phyloP scores from a whole-genome alignment of 2,329 filamentous ascomycete genomes.

The Trichoderma sp. region DNA sequence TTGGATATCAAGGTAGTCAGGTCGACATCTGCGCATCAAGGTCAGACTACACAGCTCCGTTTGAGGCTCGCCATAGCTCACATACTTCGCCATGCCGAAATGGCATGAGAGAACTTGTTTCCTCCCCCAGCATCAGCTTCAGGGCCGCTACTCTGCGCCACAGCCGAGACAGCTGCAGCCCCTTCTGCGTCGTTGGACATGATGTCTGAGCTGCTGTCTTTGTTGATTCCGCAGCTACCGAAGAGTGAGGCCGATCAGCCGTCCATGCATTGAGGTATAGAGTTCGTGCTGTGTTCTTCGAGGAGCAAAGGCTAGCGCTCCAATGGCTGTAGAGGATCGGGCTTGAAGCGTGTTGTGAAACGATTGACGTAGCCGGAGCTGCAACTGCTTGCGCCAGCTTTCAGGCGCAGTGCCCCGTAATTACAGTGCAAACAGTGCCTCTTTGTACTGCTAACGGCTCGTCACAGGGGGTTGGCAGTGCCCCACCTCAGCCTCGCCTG shows the following conservation, averaged over 20 bases:
- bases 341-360: slow-evolving; percentile 17
- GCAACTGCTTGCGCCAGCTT: not conserved
- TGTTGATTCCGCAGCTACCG: not conserved
- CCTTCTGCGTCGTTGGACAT: slow-evolving; percentile 36
- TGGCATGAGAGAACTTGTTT: slow-evolving; percentile 96
- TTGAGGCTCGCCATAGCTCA: not conserved
- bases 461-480: slow-evolving; percentile 13
- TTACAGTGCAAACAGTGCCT: not conserved
- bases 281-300: not conserved
- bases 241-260: not conserved
- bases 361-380: slow-evolving; percentile 14
- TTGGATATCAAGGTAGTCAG: slow-evolving; percentile 77
- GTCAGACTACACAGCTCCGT: slow-evolving; percentile 22
- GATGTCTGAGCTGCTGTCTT: slow-evolving; percentile 10
- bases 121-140: slow-evolving; percentile 55
- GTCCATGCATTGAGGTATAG: not conserved
- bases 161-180: slow-evolving; percentile 21
- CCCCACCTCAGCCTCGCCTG: slow-evolving; percentile 23
- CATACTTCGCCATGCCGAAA: slow-evolving; percentile 91
- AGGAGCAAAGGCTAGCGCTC: not conserved
- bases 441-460: not conserved
- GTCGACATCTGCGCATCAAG: slow-evolving; percentile 66
- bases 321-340: not conserved
- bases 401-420: not conserved
- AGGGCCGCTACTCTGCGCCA: slow-evolving; percentile 14